These are phyloP conservation scores for Clarireedia sp. DNA, from an alignment of 2,329 filamentous ascomycete species.

Conservation along the genomic window DNA sequence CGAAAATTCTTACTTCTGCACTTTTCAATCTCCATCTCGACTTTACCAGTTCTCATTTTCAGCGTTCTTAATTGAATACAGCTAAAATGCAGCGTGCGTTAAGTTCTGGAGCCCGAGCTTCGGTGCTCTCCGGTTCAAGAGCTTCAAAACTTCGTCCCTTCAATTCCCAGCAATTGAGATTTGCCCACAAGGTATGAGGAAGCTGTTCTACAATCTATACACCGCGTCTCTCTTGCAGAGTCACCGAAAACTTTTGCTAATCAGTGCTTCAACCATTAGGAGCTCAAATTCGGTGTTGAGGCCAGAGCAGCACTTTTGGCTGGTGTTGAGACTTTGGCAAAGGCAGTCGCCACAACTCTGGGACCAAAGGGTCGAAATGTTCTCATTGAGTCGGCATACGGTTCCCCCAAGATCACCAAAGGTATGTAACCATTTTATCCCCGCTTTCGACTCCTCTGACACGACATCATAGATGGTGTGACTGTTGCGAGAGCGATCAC, in stretches of 20 bases:
- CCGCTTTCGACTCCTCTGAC: not conserved
- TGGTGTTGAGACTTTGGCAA: constrained; percentile 94
- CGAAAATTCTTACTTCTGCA: not conserved
- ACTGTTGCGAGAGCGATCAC: constrained; percentile 83
- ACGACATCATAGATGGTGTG: constrained; percentile 59
- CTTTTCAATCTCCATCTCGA: not conserved
- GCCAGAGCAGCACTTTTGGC: constrained; percentile 79
- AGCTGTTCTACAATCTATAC: not conserved
- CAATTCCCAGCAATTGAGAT: constrained; percentile 74
- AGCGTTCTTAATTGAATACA: constrained; percentile 16
- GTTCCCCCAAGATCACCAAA: constrained; percentile 99
- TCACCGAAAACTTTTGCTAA: not conserved
- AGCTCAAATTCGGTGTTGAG: constrained; percentile 97
- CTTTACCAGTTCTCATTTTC: not conserved
- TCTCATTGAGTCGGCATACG: constrained; percentile 95
- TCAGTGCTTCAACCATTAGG: constrained; percentile 44
- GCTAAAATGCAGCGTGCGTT: constrained; percentile 91
- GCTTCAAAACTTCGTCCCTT: constrained; percentile 54
- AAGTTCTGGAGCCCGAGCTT: constrained; percentile 74
- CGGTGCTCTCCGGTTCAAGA: constrained; percentile 64
- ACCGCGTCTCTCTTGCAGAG: not conserved
- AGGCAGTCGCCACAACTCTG: constrained; percentile 89
- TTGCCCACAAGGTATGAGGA: constrained; percentile 82
- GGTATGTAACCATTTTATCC: constrained; percentile 47
- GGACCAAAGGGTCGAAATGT: constrained; percentile 98